Evolutionary conservation across 441 rosid genomes (phyloP), one percentile per base, ranked within the genome.

Genomic region (Adansonia rubrostipa): DNA sequence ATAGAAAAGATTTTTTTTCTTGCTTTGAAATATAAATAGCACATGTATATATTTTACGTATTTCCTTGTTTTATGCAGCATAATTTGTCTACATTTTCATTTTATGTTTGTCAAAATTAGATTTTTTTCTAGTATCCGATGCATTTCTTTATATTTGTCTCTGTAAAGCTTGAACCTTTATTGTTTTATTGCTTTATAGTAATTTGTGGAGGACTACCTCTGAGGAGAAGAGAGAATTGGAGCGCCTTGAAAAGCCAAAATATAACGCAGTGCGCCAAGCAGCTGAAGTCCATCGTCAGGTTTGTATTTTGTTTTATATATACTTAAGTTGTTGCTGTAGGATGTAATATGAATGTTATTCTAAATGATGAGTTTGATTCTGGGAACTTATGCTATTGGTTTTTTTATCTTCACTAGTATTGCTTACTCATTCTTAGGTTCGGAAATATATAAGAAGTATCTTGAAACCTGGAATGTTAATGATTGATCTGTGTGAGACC

Each of bases 201-300:
- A 96, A 94, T 84, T 73, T 94, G 61, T 96, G 99, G 98, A 93
- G 98, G 89, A 84, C 89, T 51, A 94, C 98, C 3, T 96, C 99
- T 74, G 98, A 94, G 83, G 99, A 96, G 89, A 96, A 96, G 85
- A 88, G 97, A 84, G 97, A 93, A 78, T 78, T 93, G 82, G 98
- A 96, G 87, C 97, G 96, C 75, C 87, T 88, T 75, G 85, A 94
- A 80, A 93, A 92, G 79, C 98, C 98, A 58, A 87, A 86, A 22
- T 92, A 94, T 76, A 96, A 91, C 87, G 93, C 98, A 51, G 90
- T 92, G 77, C 98, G 95, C 33, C 98, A 87, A 76, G 99, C 98
- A 45, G 99, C 99, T 10, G 99, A 94, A 91, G 98, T 94, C 81
- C 99, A 94, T 88, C 94, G 98, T 47, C 98, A 96, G 98, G 98